Evolutionary conservation across 2,329 filamentous ascomycete species (phyloP), one percentile per base, ranked within the genome.

Genomic region (Fusarium algeriense): DNA sequence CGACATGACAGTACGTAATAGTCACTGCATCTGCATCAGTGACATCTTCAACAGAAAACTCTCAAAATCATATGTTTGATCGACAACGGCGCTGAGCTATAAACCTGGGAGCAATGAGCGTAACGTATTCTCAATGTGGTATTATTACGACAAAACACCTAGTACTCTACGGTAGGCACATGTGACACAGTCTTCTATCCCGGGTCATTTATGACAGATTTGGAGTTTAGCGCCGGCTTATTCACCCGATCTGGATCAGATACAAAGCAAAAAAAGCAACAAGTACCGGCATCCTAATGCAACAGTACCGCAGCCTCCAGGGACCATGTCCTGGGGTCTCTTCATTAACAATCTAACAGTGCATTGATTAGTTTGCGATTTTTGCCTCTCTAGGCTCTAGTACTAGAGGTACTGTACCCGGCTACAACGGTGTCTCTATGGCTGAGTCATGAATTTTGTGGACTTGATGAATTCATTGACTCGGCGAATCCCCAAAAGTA

Each of bases 261-360:
- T 53, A 66, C 64, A 72, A 73, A 70, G 67, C 55, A 69, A 69
- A 52, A 60, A 56, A 56, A 53, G 67, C 65, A 54, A 60, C 67
- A 69, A 69, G 69, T 72, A 73, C 69, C 69, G 69, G 66, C 69
- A 72, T 73, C 67, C 66, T 64, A 60, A 63, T 73, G 60, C 61
- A 70, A 57, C 55, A 48, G 53, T 69, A 54, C 66, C 58, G 58
- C 45, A 32, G 30, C 40, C 38, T 46, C 35, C 26, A 60, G 19
- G 58, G 48, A 52, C 55, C 40, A 56, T 30, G 57, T 68, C 32
- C 41, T 69, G 56, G 40, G 43, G 52, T 49, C 30, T 38, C 62
- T 64, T 56, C 43, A 43, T 49, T 19, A 15, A n/a, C 20, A 66
- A 37, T 20, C 41, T 40, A 34, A 45, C 40, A 49, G 58, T 35